These are phyloP conservation scores for Amanita thiersii DNA, from an alignment of 768 basidiomycete genomes.

Conservation along the genomic window DNA sequence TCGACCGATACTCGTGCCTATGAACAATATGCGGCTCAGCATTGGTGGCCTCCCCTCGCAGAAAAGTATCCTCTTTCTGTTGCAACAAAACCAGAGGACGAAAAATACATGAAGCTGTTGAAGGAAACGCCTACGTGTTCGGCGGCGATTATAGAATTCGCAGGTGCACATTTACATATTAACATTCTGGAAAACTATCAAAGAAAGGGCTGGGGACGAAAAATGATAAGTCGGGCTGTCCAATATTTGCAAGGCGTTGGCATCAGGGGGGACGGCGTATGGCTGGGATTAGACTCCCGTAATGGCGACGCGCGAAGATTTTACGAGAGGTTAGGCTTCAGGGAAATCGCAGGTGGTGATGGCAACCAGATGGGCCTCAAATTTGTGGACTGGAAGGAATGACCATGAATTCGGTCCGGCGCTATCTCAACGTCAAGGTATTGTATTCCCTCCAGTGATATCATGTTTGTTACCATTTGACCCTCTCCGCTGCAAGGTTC, in stretches of 20 bases:
- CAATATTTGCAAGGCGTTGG: constrained; percentile 42
- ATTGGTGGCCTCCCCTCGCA: constrained; percentile 63
- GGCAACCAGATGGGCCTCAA: constrained; percentile 46
- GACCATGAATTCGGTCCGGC: neutral
- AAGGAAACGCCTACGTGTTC: constrained; percentile 35
- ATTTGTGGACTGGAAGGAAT: constrained; percentile 28
- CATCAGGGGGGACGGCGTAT: constrained; percentile 35
- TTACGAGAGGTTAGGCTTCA: constrained; percentile 58
- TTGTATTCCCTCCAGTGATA: too few species aligned
- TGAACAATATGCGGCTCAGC: constrained; percentile 41
- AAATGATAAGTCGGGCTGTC: constrained; percentile 47
- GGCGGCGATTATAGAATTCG: constrained; percentile 51
- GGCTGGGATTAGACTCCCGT: constrained; percentile 61
- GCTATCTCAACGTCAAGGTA: too few species aligned
- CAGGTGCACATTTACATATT: constrained; percentile 72
- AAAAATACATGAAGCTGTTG: constrained; percentile 30
- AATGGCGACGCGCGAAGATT: constrained; percentile 55
- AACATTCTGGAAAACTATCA: constrained; percentile 63
- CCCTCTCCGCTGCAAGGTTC: neutral
- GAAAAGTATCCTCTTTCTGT: constrained; percentile 40
- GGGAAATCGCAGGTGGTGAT: constrained; percentile 42
- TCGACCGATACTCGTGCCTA: constrained; percentile 60
- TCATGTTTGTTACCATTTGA: neutral
- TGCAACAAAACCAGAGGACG: constrained; percentile 33
- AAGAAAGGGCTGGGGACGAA: constrained; percentile 63